Evolutionary conservation across 345 rosid genomes (phyloP), one percentile per base, ranked within the genome.

Genomic region (Citrus reticulata): DNA sequence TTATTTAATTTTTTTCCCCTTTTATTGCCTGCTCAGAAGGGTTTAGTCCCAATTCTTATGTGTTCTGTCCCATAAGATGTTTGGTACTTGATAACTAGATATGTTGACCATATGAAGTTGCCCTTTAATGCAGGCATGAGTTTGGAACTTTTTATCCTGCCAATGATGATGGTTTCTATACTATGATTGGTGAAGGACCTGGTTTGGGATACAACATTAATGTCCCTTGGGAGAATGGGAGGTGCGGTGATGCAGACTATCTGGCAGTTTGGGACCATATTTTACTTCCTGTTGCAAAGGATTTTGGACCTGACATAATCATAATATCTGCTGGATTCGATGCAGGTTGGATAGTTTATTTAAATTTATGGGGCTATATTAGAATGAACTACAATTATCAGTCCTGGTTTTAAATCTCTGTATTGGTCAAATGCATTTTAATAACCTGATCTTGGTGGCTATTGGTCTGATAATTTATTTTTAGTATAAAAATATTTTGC

Each of bases 131-230:
- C 87, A 95, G 99, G 93, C 97, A 91, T 84, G 97, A 92, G 73
- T 86, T 80, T 85, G 99, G 99, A 66, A 72, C 81, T 14, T 95
- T 95, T 82, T 93, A 95, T 84, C 98, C 99, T 40, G 82, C 83
- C 58, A 93, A 86, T n/a, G 86, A 88, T 71, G 92, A 91, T 88
- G 99, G 98, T 66, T 83, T 85, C 74, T 93, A 92, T 80, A 90
- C 87, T 59, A 95, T 87, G 97, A 82, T 89, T 86, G 99, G 99
- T 62, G 94, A 90, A 86, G 99, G 97, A 78, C 87, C 88, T 1
- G 99, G 98, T 81, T 89, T 89, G 64, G 98, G 99, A 64, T 92
- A 91, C 86, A 95, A 93, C 82, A 92, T 95, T 80, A 95, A 95
- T 80, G 95, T 95, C 63, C 98, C 98, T 55, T 95, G 98, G 99